Evolutionary conservation across 75 land plant genomes (phyloP), one percentile per base, ranked within the genome.

Genomic region (Pinus tabuliformis): DNA sequence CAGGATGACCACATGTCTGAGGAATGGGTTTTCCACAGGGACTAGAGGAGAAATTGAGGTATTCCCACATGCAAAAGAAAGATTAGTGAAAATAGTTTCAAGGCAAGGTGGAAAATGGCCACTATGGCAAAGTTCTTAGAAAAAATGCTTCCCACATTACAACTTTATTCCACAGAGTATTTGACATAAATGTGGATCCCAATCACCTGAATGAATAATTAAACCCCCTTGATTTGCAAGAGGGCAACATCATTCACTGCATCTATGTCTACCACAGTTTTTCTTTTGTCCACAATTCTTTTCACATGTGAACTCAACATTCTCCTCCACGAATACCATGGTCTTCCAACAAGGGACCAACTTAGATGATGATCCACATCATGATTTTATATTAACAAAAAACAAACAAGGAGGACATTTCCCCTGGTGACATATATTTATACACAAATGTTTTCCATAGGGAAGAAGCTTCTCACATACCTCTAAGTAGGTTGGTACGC

Each of bases 91-190:
- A 37, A 89, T 89, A 18, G 99, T 92, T 74, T 91, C 95, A 54
- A 92, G 83, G 76, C 98, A 97, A 12, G 99, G 93, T 58, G 91
- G 95, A 74, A 98, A 97, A 70, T 94, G 91, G 22, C 99, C 99
- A 73, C 88, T 85, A 73, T 97, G 99, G 75, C 95, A 97, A 9
- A 91, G 85, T 33, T 89, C 85, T 59, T 87, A 76, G 73, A 95
- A 97, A 14, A 77, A 79, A 79, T 94, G 99, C 72, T 95, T 89
- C 26, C 93, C 91, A 75, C 98, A 94, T 59, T 91, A 77, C 62
- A 94, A 84, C 82, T 88, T 95, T 83, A 94, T 97, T 58, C 91
- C 99, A 77, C 98, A 94, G 0, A 78, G 59, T 65, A 97, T 83
- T 9, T 78, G 66, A 79, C 99, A 97, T 52, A 92, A 70, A 78